phyloP scores from a whole-genome alignment of 768 basidiomycete species.

The Mycena pura region DNA sequence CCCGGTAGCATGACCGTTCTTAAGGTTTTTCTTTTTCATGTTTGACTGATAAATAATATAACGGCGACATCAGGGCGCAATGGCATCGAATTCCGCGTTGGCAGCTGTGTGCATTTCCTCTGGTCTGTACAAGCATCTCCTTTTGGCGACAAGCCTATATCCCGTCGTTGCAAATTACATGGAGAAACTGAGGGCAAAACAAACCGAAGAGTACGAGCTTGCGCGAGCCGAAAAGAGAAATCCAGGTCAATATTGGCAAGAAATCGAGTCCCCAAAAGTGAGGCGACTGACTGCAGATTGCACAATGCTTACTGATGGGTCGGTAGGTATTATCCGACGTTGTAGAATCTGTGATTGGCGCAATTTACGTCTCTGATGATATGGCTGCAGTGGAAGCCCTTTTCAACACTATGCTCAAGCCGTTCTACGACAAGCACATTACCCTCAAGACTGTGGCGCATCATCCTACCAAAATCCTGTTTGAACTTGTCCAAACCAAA shows the following conservation, averaged over 20 bases:
- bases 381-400: slow-evolving; percentile 67
- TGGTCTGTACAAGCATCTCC: slow-evolving; percentile 68
- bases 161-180: slow-evolving; percentile 61
- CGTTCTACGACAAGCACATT: slow-evolving; percentile 82
- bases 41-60: slow-evolving; percentile 6
- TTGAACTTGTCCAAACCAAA: slow-evolving; percentile 74
- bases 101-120: slow-evolving; percentile 78
- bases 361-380: slow-evolving; percentile 78
- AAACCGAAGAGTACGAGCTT: slow-evolving; percentile 51
- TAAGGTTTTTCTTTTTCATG: slow-evolving; percentile 55
- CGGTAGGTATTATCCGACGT: slow-evolving; percentile 77
- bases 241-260: slow-evolving; percentile 80
- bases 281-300: slow-evolving; percentile 8
- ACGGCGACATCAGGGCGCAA: slow-evolving; percentile 62
- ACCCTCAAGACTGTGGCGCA: slow-evolving; percentile 74
- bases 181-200: slow-evolving; percentile 50
- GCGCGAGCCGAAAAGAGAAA: slow-evolving; percentile 56
- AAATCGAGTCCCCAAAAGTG: slow-evolving; percentile 81
- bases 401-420: slow-evolving; percentile 72
- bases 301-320: not conserved
- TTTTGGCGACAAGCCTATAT: slow-evolving; percentile 62
- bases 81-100: slow-evolving; percentile 84
- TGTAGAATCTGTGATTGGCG: slow-evolving; percentile 81
- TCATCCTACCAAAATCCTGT: slow-evolving; percentile 79
- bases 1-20: slow-evolving; percentile 82